These are phyloP conservation scores for Thermomucor indicae-seudaticae DNA, from an alignment of 371 early-diverging fungal species.

Conservation along the genomic window DNA sequence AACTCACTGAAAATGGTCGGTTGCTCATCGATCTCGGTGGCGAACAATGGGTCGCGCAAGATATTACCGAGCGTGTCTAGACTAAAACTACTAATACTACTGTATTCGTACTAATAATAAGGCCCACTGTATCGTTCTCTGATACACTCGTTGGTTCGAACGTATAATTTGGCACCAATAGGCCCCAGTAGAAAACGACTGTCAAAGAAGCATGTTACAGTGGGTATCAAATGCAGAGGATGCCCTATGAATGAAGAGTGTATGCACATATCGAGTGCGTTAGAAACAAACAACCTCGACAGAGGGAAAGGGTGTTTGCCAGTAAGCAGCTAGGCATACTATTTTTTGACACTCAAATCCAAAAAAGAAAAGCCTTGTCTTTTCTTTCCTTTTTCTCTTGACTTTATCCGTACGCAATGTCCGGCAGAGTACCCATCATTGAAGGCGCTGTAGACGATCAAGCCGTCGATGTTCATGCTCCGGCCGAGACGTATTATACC, in stretches of 20 bases:
- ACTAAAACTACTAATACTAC: neutral
- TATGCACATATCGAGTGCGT: no score
- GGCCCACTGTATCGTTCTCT: no score
- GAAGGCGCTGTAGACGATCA: constrained; percentile 12
- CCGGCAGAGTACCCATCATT: constrained; percentile 18
- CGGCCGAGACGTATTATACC: constrained; percentile 47
- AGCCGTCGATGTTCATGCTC: constrained; percentile 36
- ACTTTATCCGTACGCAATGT: constrained; percentile 4
- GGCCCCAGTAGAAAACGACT: no score
- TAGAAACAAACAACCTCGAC: no score
- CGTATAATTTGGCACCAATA: no score
- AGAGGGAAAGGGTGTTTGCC: no score
- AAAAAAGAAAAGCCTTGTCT: neutral
- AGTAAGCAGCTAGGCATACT: no score
- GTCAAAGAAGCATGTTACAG: no score
- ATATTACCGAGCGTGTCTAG: constrained; percentile 15
- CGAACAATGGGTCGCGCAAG: constrained; percentile 5
- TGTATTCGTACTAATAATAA: neutral
- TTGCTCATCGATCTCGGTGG: constrained; percentile 13
- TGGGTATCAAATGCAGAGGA: no score
- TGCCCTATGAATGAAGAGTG: no score
- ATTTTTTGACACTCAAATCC: neutral
- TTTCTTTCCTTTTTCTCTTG: constrained; percentile 6
- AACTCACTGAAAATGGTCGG: constrained; percentile 12
- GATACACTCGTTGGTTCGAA: no score